A percentile compares a stretch with the other conserved stretches of the same genome.
Evolutionary conservation across 768 basidiomycete species (phyloP).

Genomic region (Suillus ampliporus): DNA sequence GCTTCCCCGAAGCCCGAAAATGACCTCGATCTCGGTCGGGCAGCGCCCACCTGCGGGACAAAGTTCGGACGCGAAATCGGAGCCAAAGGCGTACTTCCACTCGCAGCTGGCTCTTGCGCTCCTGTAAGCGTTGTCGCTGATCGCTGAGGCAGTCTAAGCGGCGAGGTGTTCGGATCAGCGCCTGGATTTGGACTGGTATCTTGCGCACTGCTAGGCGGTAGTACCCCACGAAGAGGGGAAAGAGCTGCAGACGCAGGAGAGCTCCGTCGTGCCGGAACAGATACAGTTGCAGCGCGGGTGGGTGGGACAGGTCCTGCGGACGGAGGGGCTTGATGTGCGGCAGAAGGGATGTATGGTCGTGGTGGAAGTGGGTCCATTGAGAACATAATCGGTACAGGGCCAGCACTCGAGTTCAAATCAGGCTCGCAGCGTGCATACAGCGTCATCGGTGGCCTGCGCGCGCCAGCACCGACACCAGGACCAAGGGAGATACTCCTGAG

Average conservation of each 20-base stretch:
- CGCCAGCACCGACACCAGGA: too few relatives aligned
- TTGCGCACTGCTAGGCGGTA: neutral
- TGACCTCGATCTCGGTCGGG: conserved; percentile 67
- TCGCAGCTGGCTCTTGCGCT: conserved; percentile 2
- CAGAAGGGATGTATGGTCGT: conserved; percentile 16
- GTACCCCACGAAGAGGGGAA: neutral
- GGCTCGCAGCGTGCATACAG: conserved; percentile 62
- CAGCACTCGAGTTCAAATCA: conserved; percentile 54
- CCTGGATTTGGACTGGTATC: neutral
- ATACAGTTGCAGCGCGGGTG: conserved; percentile 36
- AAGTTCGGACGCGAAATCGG: conserved; percentile 67
- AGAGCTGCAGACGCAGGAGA: neutral
- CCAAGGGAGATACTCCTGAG: conserved; percentile 33
- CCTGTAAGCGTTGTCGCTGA: conserved; percentile 9
- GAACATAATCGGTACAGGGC: conserved; percentile 69
- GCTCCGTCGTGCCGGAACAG: conserved; percentile 34
- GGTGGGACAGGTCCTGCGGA: conserved; percentile 19
- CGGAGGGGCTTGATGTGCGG: neutral
- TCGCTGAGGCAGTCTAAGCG: conserved; percentile 27
- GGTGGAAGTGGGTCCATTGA: conserved; percentile 55
- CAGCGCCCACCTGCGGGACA: conserved; percentile 55
- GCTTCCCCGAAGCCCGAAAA: conserved; percentile 72
- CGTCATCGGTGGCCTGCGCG: conserved; percentile 41
- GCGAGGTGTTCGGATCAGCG: neutral
- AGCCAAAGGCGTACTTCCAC: conserved; percentile 9